These are phyloP conservation scores for Skeletonema costatum DNA, from an alignment of 108 stramenopile genomes.

Conservation along the genomic window DNA sequence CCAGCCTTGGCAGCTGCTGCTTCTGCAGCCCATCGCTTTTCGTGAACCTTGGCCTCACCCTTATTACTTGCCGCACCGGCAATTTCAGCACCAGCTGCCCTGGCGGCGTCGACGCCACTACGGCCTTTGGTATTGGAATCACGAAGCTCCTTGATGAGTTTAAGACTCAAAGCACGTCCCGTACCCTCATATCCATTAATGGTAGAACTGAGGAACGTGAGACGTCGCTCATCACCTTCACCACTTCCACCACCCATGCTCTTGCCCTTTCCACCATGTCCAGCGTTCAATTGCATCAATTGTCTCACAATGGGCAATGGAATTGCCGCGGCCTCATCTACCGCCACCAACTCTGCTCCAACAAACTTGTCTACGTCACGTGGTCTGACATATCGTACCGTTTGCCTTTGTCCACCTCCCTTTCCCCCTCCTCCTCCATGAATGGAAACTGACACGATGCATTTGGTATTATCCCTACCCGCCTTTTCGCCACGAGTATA, in stretches of 20 bases:
- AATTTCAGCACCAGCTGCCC: conserved; percentile 69
- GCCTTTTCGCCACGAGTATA: conserved; percentile 47
- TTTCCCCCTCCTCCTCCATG: conserved; percentile 60
- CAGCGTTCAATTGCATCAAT: conserved; percentile 68
- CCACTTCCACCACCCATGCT: conserved; percentile 19
- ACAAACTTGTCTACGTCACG: conserved; percentile 88
- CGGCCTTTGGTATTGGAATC: conserved; percentile 65
- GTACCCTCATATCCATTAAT: conserved; percentile 99
- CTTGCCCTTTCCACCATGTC: conserved; percentile 45
- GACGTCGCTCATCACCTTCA: conserved; percentile 61
- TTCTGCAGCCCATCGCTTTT: conserved; percentile 87
- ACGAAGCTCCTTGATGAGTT: conserved; percentile 95
- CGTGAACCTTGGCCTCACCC: conserved; percentile 92
- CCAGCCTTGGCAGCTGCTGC: conserved; percentile 63
- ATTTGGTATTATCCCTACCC: conserved; percentile 84
- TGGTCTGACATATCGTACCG: conserved; percentile 90
- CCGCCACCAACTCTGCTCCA: conserved; percentile 95
- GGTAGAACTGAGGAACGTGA: conserved; percentile 96
- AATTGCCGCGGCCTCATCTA: conserved; percentile 99
- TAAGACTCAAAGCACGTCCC: conserved; percentile 95
- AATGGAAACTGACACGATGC: conserved; percentile 86
- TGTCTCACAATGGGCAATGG: conserved; percentile 93
- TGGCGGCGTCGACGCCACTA: conserved; percentile 57
- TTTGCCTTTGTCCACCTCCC: conserved; percentile 69
- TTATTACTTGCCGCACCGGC: conserved; percentile 73